These are phyloP conservation scores for Dispira parvispora DNA, from an alignment of 192 early-diverging fungal species.

Conservation along the genomic window DNA sequence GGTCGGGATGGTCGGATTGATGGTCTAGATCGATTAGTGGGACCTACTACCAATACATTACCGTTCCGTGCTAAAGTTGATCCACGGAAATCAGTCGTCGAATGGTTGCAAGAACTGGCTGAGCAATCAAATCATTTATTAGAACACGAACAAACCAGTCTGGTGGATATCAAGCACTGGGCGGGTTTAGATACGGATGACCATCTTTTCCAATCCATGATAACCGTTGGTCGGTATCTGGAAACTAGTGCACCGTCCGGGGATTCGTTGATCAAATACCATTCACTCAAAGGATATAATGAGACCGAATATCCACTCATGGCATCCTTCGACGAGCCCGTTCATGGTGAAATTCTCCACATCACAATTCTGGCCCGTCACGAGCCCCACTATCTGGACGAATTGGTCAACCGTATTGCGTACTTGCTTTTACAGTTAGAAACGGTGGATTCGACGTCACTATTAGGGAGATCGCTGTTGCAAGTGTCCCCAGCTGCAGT, in stretches of 20 bases:
- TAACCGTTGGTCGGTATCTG: too few relatives aligned
- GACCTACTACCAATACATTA: not conserved
- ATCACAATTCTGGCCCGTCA: too few relatives aligned
- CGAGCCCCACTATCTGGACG: too few relatives aligned
- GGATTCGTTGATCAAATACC: too few relatives aligned
- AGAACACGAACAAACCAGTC: not conserved
- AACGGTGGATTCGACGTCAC: too few relatives aligned
- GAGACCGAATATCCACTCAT: not conserved
- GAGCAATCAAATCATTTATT: not conserved
- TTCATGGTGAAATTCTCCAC: too few relatives aligned
- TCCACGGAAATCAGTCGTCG: not conserved
- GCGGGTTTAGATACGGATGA: not conserved
- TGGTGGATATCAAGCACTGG: slow-evolving; percentile 4
- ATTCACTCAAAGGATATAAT: not conserved
- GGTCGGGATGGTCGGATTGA: not conserved
- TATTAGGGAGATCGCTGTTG: too few relatives aligned
- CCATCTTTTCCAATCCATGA: not conserved
- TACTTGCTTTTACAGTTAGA: too few relatives aligned
- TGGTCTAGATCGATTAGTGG: not conserved
- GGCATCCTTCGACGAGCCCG: not conserved
- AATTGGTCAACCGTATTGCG: too few relatives aligned
- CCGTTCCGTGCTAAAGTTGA: not conserved
- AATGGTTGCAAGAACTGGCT: not conserved
- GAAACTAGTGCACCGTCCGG: too few relatives aligned
- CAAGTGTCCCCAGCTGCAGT: too few relatives aligned